Conservation (phyloP, 192 early-diverging fungal genomes). For the Backusella tarrabulga region DNA sequence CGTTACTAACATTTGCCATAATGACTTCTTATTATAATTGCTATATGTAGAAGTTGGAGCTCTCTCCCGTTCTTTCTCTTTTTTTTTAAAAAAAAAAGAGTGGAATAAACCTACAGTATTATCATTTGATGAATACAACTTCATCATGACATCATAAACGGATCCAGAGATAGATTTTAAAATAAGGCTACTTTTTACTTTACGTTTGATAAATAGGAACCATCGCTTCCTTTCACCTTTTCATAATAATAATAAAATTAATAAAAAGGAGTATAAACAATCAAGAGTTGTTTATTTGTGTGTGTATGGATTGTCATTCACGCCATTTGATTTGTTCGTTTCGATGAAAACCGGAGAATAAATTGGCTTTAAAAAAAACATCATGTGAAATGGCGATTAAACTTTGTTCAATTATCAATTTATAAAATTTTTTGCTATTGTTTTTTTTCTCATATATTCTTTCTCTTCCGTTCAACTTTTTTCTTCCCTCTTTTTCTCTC, state of each 20-base stretch:
- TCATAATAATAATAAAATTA: not conserved
- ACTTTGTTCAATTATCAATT: not conserved
- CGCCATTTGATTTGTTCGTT: slow-evolving; percentile 6
- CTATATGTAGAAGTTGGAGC: not conserved
- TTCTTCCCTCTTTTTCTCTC: not conserved
- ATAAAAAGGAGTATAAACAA: not conserved
- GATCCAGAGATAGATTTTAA: not conserved
- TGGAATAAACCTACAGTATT: not conserved
- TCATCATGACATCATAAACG: not conserved
- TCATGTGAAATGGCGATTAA: slow-evolving; percentile 8
- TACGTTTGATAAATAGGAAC: not conserved
- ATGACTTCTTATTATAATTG: not conserved
- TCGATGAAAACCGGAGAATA: not conserved
- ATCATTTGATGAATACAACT: not conserved
- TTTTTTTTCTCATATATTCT: not conserved
- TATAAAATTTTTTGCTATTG: not conserved
- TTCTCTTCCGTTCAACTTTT: not conserved
- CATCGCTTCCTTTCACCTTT: not conserved
- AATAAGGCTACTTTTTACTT: not conserved
- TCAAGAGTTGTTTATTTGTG: not conserved
- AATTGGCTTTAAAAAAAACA: not conserved
- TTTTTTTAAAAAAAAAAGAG: not conserved
- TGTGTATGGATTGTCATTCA: not conserved
- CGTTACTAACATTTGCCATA: too few relatives aligned
- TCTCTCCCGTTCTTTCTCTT: not conserved